Evolutionary conservation across 2,329 filamentous ascomycete species (phyloP).

Genomic region (Metarhizium rileyi): DNA sequence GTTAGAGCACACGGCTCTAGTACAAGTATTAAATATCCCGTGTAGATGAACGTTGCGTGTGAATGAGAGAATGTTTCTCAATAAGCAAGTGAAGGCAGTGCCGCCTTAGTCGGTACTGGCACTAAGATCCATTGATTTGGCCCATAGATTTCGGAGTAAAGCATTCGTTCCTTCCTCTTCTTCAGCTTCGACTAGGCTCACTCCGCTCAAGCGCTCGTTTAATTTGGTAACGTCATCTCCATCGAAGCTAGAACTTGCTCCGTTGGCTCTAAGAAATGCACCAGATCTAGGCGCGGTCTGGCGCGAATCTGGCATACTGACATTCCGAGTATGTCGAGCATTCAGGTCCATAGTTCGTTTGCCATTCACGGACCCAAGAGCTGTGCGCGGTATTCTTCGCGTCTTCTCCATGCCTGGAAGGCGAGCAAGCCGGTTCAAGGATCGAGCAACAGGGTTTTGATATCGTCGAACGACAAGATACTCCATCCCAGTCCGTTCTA

Average conservation of each 20-base stretch:
- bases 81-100: neutral
- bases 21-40: neutral
- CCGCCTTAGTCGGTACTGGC: conserved; percentile 29
- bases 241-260: conserved; percentile 34
- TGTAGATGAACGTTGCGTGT: neutral
- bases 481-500: conserved; percentile 62
- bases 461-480: conserved; percentile 66
- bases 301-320: conserved; percentile 27
- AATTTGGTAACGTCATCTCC: conserved; percentile 32
- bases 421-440: conserved; percentile 36
- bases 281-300: conserved; percentile 22
- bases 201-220: conserved; percentile 37
- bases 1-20: too few species aligned
- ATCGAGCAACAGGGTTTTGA: conserved; percentile 59
- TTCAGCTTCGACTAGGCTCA: conserved; percentile 37
- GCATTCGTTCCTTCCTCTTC: conserved; percentile 41
- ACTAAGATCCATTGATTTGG: conserved; percentile 48
- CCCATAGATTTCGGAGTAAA: conserved; percentile 50
- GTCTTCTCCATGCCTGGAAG: conserved; percentile 43
- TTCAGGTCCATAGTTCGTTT: conserved; percentile 20
- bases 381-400: conserved; percentile 36
- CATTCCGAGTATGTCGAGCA: conserved; percentile 27
- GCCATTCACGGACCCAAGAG: conserved; percentile 27
- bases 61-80: too few species aligned
- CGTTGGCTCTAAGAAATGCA: conserved; percentile 27